phyloP scores from a whole-genome alignment of 345 rosid genomes.

The Nephelium lappaceum region DNA sequence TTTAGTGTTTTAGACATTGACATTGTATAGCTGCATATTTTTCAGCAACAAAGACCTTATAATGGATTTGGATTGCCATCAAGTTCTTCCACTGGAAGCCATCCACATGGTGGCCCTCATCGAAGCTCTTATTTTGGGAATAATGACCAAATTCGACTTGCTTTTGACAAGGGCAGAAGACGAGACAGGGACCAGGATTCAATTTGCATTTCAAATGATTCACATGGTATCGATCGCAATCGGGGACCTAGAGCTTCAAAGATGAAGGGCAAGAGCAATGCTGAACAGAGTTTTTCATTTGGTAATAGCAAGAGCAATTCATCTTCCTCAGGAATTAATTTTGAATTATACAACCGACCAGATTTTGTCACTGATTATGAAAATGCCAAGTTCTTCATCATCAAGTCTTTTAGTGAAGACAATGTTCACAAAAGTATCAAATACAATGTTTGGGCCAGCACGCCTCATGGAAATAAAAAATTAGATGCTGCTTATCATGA shows the following conservation, averaged over 20 bases:
- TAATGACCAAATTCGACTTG: conserved; percentile 40
- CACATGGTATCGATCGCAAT: conserved; percentile 51
- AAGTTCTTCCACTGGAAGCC: conserved; percentile 49
- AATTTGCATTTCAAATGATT: conserved; percentile 43
- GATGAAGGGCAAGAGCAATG: conserved; percentile 45
- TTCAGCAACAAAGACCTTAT: conserved; percentile 38
- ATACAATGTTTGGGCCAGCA: conserved; percentile 77
- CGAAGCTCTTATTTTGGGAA: conserved; percentile 41
- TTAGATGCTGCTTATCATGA: conserved; percentile 66
- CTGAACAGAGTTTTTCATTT: conserved; percentile 33
- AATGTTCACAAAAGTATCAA: conserved; percentile 78
- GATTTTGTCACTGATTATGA: conserved; percentile 57
- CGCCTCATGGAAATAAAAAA: conserved; percentile 76
- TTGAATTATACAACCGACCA: conserved; percentile 44
- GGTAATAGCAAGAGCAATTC: conserved; percentile 40
- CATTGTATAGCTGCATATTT: conserved; percentile 16
- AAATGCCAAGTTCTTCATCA: conserved; percentile 66
- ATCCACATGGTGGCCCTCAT: conserved; percentile 45
- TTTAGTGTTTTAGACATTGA: background rate
- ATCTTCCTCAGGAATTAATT: conserved; percentile 35
- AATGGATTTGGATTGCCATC: conserved; percentile 54
- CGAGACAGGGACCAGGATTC: conserved; percentile 55
- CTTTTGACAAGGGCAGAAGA: conserved; percentile 56
- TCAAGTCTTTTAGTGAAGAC: conserved; percentile 84
- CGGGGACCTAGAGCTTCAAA: conserved; percentile 74